Evolutionary conservation across 108 stramenopile genomes (phyloP), one percentile per base, ranked within the genome.

Genomic region (Schizochytrium sp.): DNA sequence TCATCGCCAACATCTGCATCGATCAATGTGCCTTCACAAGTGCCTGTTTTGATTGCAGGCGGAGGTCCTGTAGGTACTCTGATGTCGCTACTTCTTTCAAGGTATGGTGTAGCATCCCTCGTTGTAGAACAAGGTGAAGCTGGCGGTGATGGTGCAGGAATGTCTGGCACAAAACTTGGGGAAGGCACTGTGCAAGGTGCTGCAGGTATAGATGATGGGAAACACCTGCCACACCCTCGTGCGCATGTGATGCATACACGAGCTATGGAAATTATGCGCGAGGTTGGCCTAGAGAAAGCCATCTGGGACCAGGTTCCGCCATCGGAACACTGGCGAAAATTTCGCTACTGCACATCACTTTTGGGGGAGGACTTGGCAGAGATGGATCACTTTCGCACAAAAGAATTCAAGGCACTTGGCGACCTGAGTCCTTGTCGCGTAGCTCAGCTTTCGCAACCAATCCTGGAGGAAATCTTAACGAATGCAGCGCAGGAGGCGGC

Each of bases 401-500:
- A 61, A 28, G 88, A 61, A 45, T 69, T 46, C 44, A n/a, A 19
- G 28, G 15, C 60, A 15, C 87, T 87, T 41, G 60, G 44, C 56
- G 40, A 12, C 15, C 41, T 46, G 3, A 72, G 69, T 57, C 89
- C 83, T 1, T 53, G 60, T 12, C 42, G 50, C 15, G 92, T 92
- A 12, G 83, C 60, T 15, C 93, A 93, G 53, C 72, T 93, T 10
- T 91, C 92, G 41, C 93, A 93, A 58, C 92, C 87, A 56, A 56
- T 55, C 45, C 90, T 93, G 19, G 90, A 93, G 72, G 88, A 91
- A 38, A 38, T 93, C 46, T 91, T 93, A 7, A 90, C 58, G 42
- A 72, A 91, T 4, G 89, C 92, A 28, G 57, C 72, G 53, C 46
- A 53, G 4, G 53, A 50, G 2, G 89, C 57, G 40, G 73, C 10